A percentile compares a stretch with the other conserved stretches of the same genome.
phyloP scores from a whole-genome alignment of 1,284 basidiomycete species.

The Athelia psychrophila region DNA sequence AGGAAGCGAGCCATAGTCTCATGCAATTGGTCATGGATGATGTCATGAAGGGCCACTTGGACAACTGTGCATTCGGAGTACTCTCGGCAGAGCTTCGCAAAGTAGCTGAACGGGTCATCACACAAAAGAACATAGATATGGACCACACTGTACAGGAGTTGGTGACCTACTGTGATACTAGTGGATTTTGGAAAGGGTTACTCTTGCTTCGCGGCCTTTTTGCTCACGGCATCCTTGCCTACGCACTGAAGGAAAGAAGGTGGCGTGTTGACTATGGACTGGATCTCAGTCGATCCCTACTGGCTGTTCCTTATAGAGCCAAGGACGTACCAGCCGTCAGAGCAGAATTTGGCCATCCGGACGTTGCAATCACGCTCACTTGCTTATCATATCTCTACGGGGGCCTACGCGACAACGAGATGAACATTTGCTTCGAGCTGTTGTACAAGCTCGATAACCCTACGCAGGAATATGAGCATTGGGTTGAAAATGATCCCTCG shows the following conservation, averaged over 20 bases:
- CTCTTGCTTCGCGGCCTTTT: conserved; percentile 24
- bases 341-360: conserved; percentile 34
- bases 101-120: conserved; percentile 22
- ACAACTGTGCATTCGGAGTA: conserved; percentile 17
- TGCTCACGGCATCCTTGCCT: conserved; percentile 20
- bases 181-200: conserved; percentile 15
- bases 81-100: conserved; percentile 12
- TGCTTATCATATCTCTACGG: conserved; percentile 31
- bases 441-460: conserved; percentile 26
- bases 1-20: not conserved
- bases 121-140: conserved; percentile 1
- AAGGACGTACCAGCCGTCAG: conserved; percentile 27
- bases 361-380: conserved; percentile 27
- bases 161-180: not conserved
- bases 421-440: conserved; percentile 22
- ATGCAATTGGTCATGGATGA: conserved; percentile 9
- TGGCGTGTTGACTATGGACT: conserved; percentile 30
- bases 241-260: conserved; percentile 19
- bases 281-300: conserved; percentile 17
- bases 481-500: conserved; percentile 5
- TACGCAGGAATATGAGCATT: conserved; percentile 20
- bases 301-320: conserved; percentile 27
- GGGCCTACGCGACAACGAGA: conserved; percentile 21
- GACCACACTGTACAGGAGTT: not conserved
- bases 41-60: conserved; percentile 19